These are phyloP conservation scores for Corynascus novoguineensis DNA, from an alignment of 495 filamentous ascomycete genomes.

Conservation along the genomic window DNA sequence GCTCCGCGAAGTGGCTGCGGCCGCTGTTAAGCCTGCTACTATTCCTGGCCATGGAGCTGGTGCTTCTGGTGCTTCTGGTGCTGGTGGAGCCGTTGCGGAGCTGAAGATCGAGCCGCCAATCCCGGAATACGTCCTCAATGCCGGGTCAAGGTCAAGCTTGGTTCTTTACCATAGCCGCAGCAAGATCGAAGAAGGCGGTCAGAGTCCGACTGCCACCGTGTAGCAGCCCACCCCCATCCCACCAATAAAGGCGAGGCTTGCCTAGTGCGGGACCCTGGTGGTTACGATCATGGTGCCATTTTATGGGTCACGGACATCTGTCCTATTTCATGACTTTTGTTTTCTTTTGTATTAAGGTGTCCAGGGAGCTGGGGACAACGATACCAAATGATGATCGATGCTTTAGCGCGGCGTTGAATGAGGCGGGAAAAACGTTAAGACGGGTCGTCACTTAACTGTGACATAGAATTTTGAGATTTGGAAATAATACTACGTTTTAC, in stretches of 20 bases:
- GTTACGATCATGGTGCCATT: neutral
- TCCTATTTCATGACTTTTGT: too few relatives aligned
- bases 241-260: neutral
- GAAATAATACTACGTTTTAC: too few relatives aligned
- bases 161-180: slow-evolving; percentile 31
- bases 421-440: neutral
- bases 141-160: slow-evolving; percentile 43
- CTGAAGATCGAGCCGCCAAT: slow-evolving; percentile 53
- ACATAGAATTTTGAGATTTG: neutral
- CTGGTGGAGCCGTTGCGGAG: slow-evolving; percentile 16
- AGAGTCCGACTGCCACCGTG: neutral
- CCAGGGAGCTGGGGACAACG: slow-evolving; percentile 5
- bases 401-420: slow-evolving; percentile 27
- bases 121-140: slow-evolving; percentile 52
- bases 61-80: neutral
- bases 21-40: too few relatives aligned
- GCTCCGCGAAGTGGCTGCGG: slow-evolving; percentile 31
- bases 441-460: neutral
- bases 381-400: slow-evolving; percentile 25
- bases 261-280: neutral
- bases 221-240: too few relatives aligned
- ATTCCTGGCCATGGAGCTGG: too few relatives aligned
- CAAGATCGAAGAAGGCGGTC: slow-evolving; percentile 3
- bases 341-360: neutral
- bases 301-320: neutral